phyloP scores from a whole-genome alignment of 176 grass and related monocot genomes.

The Musa acuminata region DNA sequence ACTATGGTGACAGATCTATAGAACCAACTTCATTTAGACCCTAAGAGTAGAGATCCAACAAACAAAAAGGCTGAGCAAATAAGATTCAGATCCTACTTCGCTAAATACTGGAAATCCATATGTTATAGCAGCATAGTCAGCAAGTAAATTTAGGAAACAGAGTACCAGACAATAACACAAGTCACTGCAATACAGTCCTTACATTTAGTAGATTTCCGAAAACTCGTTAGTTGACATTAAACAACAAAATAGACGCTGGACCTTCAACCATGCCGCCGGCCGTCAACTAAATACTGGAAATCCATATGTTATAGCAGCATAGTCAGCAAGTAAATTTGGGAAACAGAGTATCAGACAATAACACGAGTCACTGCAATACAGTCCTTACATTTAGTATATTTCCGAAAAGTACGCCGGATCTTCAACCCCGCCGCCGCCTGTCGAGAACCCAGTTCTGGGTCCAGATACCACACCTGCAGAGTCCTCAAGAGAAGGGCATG shows the following conservation, averaged over 20 bases:
- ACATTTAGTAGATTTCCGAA: too few relatives aligned
- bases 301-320: background rate
- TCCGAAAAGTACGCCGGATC: background rate
- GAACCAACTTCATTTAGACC: too few relatives aligned
- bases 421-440: constrained; percentile 24
- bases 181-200: too few relatives aligned
- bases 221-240: too few relatives aligned
- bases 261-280: background rate
- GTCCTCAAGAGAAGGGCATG: constrained; percentile 3
- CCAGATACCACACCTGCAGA: constrained; percentile 18
- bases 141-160: background rate
- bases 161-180: too few relatives aligned
- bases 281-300: background rate
- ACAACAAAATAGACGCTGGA: too few relatives aligned
- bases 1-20: too few relatives aligned
- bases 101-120: background rate
- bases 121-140: background rate
- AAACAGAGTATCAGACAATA: background rate
- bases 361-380: too few relatives aligned
- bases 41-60: too few relatives aligned
- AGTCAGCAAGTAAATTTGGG: background rate
- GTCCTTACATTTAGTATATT: too few relatives aligned
- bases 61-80: too few relatives aligned
- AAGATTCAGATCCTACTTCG: too few relatives aligned
- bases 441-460: constrained; percentile 47